Evolutionary conservation across 176 grass and related monocot species (phyloP).

Genomic region (Ensete ventricosum): DNA sequence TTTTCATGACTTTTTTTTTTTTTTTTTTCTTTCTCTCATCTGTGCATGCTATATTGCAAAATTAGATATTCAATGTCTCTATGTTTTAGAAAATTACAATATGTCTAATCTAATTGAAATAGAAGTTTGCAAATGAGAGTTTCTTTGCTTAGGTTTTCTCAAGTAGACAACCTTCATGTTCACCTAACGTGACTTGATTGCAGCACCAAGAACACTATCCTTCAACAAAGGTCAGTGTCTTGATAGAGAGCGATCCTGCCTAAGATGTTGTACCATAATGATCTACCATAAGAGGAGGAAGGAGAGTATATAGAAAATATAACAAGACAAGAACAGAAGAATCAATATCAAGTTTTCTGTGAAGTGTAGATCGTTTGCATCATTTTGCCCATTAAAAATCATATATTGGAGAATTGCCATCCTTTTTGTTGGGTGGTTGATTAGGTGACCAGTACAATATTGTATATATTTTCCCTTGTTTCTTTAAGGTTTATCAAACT

Average conservation of each 20-base stretch:
- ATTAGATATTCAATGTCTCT: too few relatives aligned
- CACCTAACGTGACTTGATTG: not conserved
- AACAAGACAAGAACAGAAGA: not conserved
- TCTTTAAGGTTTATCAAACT: too few relatives aligned
- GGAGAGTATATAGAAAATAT: not conserved
- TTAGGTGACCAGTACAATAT: not conserved
- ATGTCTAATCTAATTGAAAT: too few relatives aligned
- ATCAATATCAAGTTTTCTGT: not conserved
- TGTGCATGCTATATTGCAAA: too few relatives aligned
- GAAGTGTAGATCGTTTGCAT: slow-evolving; percentile 2
- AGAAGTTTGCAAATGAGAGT: too few relatives aligned
- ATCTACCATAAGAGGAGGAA: not conserved
- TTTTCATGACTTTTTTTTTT: not conserved
- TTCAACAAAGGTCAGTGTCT: not conserved
- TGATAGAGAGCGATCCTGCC: not conserved
- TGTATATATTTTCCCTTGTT: slow-evolving; percentile 13
- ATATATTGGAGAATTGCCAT: not conserved
- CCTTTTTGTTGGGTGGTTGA: not conserved
- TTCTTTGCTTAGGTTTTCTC: too few relatives aligned
- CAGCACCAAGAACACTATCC: slow-evolving; percentile 5
- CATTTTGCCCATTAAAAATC: slow-evolving; percentile 4
- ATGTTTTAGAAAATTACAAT: too few relatives aligned
- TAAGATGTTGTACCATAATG: not conserved
- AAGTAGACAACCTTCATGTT: not conserved
- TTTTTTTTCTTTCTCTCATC: too few relatives aligned